These are phyloP conservation scores for Venturia pyrina DNA, from an alignment of 2,329 filamentous ascomycete species.

Conservation along the genomic window DNA sequence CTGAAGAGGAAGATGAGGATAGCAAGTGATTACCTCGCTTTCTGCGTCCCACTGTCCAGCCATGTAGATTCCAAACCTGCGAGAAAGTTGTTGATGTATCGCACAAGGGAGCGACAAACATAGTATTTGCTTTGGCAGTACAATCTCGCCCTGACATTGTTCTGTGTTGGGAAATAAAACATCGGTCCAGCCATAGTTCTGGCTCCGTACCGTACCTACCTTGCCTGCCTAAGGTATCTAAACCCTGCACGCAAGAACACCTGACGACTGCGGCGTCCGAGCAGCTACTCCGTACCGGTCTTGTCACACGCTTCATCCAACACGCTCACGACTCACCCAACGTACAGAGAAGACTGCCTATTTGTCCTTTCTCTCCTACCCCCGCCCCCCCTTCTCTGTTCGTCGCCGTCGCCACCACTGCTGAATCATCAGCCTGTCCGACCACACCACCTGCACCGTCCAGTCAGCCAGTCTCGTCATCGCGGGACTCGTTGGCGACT, in stretches of 20 bases:
- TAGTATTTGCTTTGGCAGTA: not conserved
- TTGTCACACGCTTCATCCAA: not conserved
- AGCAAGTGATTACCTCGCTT: slow-evolving; percentile 1
- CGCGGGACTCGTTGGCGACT: slow-evolving; percentile 15
- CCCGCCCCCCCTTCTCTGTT: not conserved
- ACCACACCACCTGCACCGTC: slow-evolving; percentile 15
- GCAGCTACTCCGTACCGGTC: not conserved
- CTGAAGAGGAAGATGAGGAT: slow-evolving; percentile 18
- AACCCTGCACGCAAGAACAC: not conserved
- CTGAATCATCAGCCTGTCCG: slow-evolving; percentile 12
- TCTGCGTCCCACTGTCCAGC: too few species aligned
- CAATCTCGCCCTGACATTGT: not conserved
- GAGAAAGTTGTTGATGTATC: too few species aligned
- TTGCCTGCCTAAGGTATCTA: not conserved
- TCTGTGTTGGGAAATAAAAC: not conserved
- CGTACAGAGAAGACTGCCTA: not conserved
- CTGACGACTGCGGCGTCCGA: not conserved
- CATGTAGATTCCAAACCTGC: too few species aligned
- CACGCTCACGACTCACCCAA: not conserved
- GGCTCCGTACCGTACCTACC: too few species aligned
- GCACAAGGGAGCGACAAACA: too few species aligned
- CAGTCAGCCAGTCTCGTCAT: slow-evolving; percentile 18
- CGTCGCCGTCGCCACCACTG: not conserved
- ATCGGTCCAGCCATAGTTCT: too few species aligned
- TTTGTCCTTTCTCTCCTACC: not conserved